Evolutionary conservation across 495 filamentous ascomycete genomes (phyloP), one percentile per base, ranked within the genome.

Genomic region (Amorphotheca resinae): DNA sequence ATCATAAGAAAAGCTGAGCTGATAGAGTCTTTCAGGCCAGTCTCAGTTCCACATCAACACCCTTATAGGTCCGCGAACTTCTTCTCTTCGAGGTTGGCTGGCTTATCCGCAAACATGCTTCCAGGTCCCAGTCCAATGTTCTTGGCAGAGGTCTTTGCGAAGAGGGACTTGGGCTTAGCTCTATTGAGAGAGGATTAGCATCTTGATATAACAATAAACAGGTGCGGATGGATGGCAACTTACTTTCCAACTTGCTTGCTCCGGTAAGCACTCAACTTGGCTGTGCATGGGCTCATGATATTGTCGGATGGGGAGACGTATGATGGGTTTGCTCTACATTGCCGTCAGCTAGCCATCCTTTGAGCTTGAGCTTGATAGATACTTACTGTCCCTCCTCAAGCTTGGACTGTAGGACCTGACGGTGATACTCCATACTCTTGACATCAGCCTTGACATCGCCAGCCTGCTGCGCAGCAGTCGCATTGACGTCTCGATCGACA

Each of bases 251-350:
- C 80, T 28, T 80, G 79, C 69, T 88, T 88, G 58, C 74, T 81
- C 67, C 87, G 86, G 58, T 88, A 76, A 35, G 82, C 79, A 40
- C 68, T 80, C 53, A 95, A 63, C 64, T 95, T 95, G 64, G 83
- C 80, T n/a, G 84, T 87, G 62, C 85, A 88, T 12, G 88, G 88
- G 47, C 81, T 87, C 81, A 93, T 81, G 63, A 95, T 85, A 58
- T 76, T 81, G 56, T 95, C 88, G 9, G 84, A 91, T 0, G 88
- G 88, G n/a, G 84, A 91, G 57, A 94, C 67, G 64, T 93, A 95
- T 45, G 72, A 64, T 54, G 76, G 73, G 42, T 76, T 66, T 37
- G 53, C 52, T 46, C 68, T 73, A 34, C 36, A n/a, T 21, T 41
- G 22, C 46, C 20, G 48, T 51, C 40, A 54, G 44, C 49, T 33